Evolutionary conservation across 2,329 filamentous ascomycete genomes (phyloP).

Genomic region (Pyrenophora graminea): DNA sequence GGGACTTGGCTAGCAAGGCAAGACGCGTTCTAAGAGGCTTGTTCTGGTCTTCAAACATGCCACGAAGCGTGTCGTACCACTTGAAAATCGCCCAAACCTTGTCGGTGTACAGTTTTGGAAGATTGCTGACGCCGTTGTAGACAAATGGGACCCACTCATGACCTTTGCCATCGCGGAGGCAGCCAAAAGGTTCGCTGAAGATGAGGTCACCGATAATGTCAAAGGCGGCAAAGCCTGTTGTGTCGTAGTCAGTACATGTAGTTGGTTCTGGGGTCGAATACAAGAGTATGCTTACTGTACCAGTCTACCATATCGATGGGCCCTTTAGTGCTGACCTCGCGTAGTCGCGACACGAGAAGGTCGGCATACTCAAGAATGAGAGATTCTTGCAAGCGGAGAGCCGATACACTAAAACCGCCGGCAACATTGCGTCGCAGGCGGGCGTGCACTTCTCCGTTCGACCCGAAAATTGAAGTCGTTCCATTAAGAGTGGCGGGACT

Average conservation of each 20-base stretch:
- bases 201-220: constrained; percentile 40
- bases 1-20: constrained; percentile 22
- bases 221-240: constrained; percentile 4
- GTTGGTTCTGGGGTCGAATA: constrained; percentile 11
- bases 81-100: constrained; percentile 24
- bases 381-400: constrained; percentile 47
- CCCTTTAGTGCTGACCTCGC: constrained; percentile 20
- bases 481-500: constrained; percentile 35
- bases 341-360: constrained; percentile 44
- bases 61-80: constrained; percentile 18
- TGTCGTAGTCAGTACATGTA: not conserved
- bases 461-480: constrained; percentile 30
- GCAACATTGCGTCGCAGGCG: constrained; percentile 46
- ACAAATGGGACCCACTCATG: constrained; percentile 38
- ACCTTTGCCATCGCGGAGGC: constrained; percentile 32
- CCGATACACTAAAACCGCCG: constrained; percentile 51
- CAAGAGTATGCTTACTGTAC: constrained; percentile 22
- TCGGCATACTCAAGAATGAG: constrained; percentile 48
- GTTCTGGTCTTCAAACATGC: constrained; percentile 16
- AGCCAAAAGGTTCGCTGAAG: constrained; percentile 40
- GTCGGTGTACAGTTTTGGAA: constrained; percentile 4
- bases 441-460: constrained; percentile 38
- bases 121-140: constrained; percentile 1
- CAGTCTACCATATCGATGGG: constrained; percentile 35
- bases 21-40: constrained; percentile 11